A percentile compares a stretch with the other conserved stretches of the same genome.
These are phyloP conservation scores for Moesziomyces globuligerus DNA, from an alignment of 1,284 basidiomycete genomes.

Conservation along the genomic window DNA sequence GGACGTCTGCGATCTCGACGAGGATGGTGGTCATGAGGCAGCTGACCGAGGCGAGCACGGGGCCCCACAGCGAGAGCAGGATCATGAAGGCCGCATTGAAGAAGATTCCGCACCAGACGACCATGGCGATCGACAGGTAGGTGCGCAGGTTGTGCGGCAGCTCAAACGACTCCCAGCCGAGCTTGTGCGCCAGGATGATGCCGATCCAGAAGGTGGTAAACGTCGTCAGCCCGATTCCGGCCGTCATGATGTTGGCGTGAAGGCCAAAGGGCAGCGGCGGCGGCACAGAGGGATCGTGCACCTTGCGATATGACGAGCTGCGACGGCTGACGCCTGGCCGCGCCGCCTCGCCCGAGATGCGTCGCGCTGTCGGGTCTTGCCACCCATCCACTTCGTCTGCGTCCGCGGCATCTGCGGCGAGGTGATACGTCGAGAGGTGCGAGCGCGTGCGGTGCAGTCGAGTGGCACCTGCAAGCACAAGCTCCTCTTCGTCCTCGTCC, in stretches of 20 bases:
- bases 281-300: conserved; percentile 41
- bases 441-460: conserved; percentile 45
- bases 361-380: neutral
- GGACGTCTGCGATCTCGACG: conserved; percentile 55
- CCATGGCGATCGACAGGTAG: conserved; percentile 37
- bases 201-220: conserved; percentile 58
- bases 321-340: conserved; percentile 17
- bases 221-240: conserved; percentile 62
- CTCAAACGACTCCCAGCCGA: conserved; percentile 58
- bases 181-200: conserved; percentile 47
- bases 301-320: conserved; percentile 27
- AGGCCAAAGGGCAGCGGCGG: conserved; percentile 65
- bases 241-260: conserved; percentile 64
- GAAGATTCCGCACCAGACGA: conserved; percentile 59
- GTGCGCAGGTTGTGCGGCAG: conserved; percentile 52
- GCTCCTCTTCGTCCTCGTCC: conserved; percentile 48
- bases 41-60: conserved; percentile 63
- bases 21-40: conserved; percentile 64
- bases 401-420: conserved; percentile 4
- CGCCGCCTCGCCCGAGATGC: neutral
- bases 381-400: conserved; percentile 3
- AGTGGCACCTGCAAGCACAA: conserved; percentile 46
- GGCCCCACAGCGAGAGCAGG: conserved; percentile 64
- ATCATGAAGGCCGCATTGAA: conserved; percentile 65
- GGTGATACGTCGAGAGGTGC: conserved; percentile 30